Evolutionary conservation across 352 stramenopile species (phyloP), one percentile per base, ranked within the genome.

Genomic region (Pythium dissotocum): DNA sequence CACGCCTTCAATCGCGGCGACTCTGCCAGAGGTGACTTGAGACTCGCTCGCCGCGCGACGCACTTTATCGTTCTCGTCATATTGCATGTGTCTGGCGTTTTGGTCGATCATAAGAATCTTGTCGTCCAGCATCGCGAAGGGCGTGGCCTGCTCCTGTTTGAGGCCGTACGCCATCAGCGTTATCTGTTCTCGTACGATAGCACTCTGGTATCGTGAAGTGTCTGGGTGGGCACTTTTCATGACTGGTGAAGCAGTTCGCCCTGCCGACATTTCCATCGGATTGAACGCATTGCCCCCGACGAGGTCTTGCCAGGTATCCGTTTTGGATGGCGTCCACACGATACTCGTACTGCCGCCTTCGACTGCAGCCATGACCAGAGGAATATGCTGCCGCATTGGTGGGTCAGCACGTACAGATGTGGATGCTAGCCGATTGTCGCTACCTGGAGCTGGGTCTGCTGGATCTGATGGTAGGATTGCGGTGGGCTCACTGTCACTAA

Each of bases 101-200:
- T 75, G 76, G 30, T 88, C 75, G 24, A 91, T 83, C 18, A 58
- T 77, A 6, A 89, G 72, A 35, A 91, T 86, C 12, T 59, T 74
- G 12, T 83, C 69, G 46, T 91, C 83, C 21, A 91, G 55, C 9
- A 91, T 42, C 4, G 73, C 72, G 44, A 86, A 91, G 10, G 79
- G 77, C 33, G 77, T 70, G 4, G 46, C 28, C 24, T 87, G 77
- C 42, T 91, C 83, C 32, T 82, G 80, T 10, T 75, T 74, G 32
- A 77, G 73, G 46, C 88, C 83, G 62, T 91, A 91, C 6, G 83
- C 83, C 8, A 82, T 42, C 8, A 91, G 46, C 4, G 80, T 75
- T 21, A 75, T 75, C 24, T 44, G 36, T 36, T 75, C 68, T 3
- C 57, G 68, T 18, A 70, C 51, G 18, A 70, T 38, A 5, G 40